Conservation (phyloP, 1,139 yeast genomes). For the Pichia sp. region DNA sequence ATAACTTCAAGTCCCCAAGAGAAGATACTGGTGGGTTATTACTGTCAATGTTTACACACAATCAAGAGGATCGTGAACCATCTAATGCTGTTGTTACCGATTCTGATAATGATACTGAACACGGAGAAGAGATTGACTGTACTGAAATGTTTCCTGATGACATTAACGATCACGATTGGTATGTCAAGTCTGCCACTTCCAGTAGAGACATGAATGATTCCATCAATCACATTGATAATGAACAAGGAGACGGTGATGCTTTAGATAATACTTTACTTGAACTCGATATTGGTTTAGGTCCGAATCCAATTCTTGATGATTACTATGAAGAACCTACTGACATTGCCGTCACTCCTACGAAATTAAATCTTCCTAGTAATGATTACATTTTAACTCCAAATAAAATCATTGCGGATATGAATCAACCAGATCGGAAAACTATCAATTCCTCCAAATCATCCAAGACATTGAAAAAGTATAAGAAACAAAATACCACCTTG, state of each 20-base stretch:
- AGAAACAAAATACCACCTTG: neutral
- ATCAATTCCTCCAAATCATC: neutral
- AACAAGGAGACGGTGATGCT: neutral
- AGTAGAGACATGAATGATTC: too few relatives aligned
- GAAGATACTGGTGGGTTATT: neutral
- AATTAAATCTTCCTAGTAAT: neutral
- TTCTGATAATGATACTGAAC: too few relatives aligned
- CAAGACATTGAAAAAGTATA: neutral
- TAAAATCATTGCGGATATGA: neutral
- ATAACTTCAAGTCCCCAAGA: neutral
- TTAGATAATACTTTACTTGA: neutral
- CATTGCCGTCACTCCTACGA: neutral
- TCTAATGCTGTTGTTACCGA: neutral
- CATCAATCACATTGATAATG: neutral
- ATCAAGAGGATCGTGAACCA: neutral
- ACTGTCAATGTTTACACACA: constrained; percentile 1
- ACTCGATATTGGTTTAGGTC: neutral
- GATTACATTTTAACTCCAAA: neutral
- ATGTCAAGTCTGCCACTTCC: too few relatives aligned
- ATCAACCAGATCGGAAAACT: neutral
- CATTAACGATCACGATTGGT: too few relatives aligned
- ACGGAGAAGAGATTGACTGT: too few relatives aligned
- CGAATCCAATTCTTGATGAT: neutral
- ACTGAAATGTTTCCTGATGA: too few relatives aligned
- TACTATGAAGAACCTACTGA: neutral